Evolutionary conservation across 345 rosid species (phyloP), one percentile per base, ranked within the genome.

Genomic region (Eucalyptus cloeziana): DNA sequence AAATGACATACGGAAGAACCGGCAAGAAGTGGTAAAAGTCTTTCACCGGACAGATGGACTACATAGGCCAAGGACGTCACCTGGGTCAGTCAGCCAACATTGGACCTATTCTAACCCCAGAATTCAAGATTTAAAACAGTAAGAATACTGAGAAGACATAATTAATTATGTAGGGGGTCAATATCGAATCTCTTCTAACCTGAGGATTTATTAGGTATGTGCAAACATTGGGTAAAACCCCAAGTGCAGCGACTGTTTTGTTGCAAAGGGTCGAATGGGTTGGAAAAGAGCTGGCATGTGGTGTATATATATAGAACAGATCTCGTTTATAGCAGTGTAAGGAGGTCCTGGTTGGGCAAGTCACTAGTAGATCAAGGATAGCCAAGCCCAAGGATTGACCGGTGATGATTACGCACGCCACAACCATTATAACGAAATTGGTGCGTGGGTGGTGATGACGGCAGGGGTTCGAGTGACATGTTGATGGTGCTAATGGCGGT

Each of bases 371-470:
- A n/a, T n/a, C 40, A n/a, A 31, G 37, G 76, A n/a, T 14, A 31
- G 0, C 76, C 76, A 64, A 14, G 8, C 76, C 37, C 37, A 3
- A 9, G 40, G 0, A 0, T n/a, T 64, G 76, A n/a, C 21, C 76
- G 40, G 33, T n/a, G 76, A 0, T 15, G 37, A 14, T 64, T 64
- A 64, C 37, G 71, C n/a, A 64, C 19, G 33, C 71, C 33, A 64
- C 71, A 13, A 13, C 31, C 71, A n/a, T 64, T 64, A 64, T 64
- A 7, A 31, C 71, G 71, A n/a, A 64, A 64, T 27, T 30, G 71
- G 71, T 2, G 71, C 0, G 33, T 7, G 33, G 71, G 71, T 64
- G 71, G 71, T n/a, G 71, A 64, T 64, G 37, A 7, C 40, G 3
- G 76, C 2, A 64, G 76, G 76, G 40, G 40, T 62, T 62, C 33